These are phyloP conservation scores for Penicillium sp. DNA, from an alignment of 2,329 filamentous ascomycete species.

Conservation along the genomic window DNA sequence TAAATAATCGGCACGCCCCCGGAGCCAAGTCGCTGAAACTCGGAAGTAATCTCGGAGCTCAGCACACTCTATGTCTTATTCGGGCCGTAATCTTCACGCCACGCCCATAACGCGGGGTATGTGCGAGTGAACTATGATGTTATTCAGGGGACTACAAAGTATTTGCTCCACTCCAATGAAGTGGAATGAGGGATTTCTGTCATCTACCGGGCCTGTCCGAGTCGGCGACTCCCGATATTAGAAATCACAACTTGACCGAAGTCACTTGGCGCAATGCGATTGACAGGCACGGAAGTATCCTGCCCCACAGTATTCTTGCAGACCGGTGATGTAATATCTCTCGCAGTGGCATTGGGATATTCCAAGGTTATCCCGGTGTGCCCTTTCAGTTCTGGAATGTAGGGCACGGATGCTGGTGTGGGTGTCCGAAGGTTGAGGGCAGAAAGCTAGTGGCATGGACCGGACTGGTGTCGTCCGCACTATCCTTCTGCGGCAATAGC, in stretches of 20 bases:
- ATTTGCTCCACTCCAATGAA: neutral
- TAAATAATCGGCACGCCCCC: neutral
- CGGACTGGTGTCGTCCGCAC: neutral
- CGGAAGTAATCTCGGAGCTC: conserved; percentile 1
- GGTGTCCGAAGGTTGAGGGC: neutral
- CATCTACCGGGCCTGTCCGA: neutral
- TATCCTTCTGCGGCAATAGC: neutral
- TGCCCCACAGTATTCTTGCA: neutral
- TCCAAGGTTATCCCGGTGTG: too few species aligned
- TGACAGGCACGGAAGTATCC: neutral
- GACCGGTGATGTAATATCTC: too few species aligned
- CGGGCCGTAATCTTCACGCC: neutral
- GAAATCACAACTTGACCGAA: neutral
- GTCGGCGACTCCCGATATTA: neutral
- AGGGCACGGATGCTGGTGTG: neutral
- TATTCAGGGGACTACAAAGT: neutral
- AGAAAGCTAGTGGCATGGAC: neutral
- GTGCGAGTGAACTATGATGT: neutral
- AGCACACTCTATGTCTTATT: neutral
- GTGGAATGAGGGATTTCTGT: neutral
- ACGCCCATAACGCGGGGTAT: neutral
- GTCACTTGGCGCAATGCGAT: neutral
- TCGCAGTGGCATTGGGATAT: neutral
- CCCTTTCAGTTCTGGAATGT: neutral
- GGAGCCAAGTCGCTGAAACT: conserved; percentile 7